A percentile compares a stretch with the other conserved stretches of the same genome.
Evolutionary conservation across 2,329 filamentous ascomycete genomes (phyloP).

Genomic region (Xylaria sp.): DNA sequence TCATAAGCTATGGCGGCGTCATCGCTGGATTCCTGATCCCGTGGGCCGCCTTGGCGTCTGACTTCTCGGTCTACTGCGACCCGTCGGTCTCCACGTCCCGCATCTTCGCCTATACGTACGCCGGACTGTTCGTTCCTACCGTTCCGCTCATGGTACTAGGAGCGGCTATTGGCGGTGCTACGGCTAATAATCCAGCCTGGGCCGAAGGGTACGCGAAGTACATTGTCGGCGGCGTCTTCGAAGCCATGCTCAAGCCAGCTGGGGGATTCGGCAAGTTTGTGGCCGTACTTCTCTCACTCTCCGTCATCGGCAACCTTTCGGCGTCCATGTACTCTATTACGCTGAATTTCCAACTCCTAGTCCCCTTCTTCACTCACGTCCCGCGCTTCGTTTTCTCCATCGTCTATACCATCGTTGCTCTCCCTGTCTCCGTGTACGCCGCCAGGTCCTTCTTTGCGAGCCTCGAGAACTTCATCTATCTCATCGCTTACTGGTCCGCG

Average conservation of each 20-base stretch:
- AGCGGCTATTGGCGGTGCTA: conserved; percentile 71
- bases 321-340: conserved; percentile 71
- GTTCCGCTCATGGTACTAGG: conserved; percentile 69
- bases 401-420: conserved; percentile 67
- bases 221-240: conserved; percentile 68
- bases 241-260: conserved; percentile 67
- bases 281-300: conserved; percentile 67
- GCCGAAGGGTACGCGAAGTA: conserved; percentile 63
- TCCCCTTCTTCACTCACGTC: conserved; percentile 65
- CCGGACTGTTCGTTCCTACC: conserved; percentile 53
- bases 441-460: conserved; percentile 67
- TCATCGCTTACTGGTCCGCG: conserved; percentile 70
- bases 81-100: conserved; percentile 52
- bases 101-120: conserved; percentile 67
- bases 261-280: conserved; percentile 72
- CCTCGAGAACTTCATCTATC: conserved; percentile 66
- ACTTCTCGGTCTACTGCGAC: conserved; percentile 70
- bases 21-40: conserved; percentile 46
- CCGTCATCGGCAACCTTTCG: conserved; percentile 68
- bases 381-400: conserved; percentile 69
- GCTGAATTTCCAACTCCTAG: conserved; percentile 72
- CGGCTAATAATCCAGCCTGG: conserved; percentile 65
- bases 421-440: conserved; percentile 67
- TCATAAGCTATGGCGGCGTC: conserved; percentile 29
- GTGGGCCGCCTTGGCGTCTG: conserved; percentile 67